phyloP scores from a whole-genome alignment of 2,329 filamentous ascomycete species.

The Magnaporthiopsis rhizophila region DNA sequence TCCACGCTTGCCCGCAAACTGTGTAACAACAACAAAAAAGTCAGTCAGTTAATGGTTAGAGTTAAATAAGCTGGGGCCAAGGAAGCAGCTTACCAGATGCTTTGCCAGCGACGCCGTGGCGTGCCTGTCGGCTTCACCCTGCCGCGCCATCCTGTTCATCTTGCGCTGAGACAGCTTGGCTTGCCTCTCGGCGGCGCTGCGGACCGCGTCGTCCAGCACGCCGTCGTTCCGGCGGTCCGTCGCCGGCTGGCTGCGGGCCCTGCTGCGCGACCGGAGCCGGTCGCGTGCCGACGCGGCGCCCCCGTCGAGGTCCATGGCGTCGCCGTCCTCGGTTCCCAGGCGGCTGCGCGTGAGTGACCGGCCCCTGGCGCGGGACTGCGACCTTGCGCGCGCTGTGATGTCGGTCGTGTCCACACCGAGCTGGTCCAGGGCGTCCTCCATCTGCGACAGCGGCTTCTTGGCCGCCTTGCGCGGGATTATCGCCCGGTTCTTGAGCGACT shows the following conservation, averaged over 20 bases:
- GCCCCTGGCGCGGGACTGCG: conserved; percentile 54
- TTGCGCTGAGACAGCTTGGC: conserved; percentile 90
- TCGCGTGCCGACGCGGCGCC: conserved; percentile 35
- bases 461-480: conserved; percentile 78
- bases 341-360: conserved; percentile 59
- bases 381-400: conserved; percentile 64
- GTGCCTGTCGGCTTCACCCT: conserved; percentile 95
- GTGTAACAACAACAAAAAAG: conserved; percentile 3
- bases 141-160: conserved; percentile 96
- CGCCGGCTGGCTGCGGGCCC: conserved; percentile 53
- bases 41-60: background rate
- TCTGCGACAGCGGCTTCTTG: conserved; percentile 75
- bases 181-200: conserved; percentile 76
- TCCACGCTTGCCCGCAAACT: conserved; percentile 86
- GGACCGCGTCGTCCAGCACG: conserved; percentile 57
- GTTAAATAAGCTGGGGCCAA: background rate
- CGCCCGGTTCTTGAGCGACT: conserved; percentile 93
- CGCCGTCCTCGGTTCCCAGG: conserved; percentile 53
- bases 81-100: conserved; percentile 65
- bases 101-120: conserved; percentile 72
- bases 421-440: conserved; percentile 76
- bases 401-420: conserved; percentile 78
- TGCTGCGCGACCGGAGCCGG: conserved; percentile 65
- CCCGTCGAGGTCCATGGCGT: conserved; percentile 68
- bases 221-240: conserved; percentile 68